These are phyloP conservation scores for Linderina pennispora DNA, from an alignment of 192 early-diverging fungal species.

Conservation along the genomic window DNA sequence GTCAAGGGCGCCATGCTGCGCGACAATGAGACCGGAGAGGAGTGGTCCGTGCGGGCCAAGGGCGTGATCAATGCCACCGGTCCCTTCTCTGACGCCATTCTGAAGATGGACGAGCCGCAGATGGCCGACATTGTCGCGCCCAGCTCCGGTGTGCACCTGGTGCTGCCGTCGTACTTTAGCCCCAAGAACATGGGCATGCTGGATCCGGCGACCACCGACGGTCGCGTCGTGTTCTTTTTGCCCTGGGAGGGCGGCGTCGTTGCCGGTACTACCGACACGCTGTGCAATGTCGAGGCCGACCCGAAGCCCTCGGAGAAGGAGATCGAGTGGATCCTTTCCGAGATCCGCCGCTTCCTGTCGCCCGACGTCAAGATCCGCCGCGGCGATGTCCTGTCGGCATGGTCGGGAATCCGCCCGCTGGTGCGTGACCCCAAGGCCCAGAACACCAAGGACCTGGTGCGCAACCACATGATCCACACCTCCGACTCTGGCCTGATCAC, in stretches of 20 bases:
- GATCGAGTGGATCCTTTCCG: constrained; percentile 91
- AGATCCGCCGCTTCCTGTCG: constrained; percentile 86
- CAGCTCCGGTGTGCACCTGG: constrained; percentile 88
- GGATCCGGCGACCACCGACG: constrained; percentile 90
- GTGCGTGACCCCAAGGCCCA: constrained; percentile 92
- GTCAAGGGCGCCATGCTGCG: constrained; percentile 76
- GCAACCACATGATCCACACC: constrained; percentile 96
- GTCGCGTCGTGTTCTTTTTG: constrained; percentile 95
- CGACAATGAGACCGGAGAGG: constrained; percentile 81
- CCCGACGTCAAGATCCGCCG: constrained; percentile 94
- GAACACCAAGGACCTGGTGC: constrained; percentile 87
- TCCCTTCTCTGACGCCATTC: constrained; percentile 76
- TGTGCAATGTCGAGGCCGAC: constrained; percentile 74
- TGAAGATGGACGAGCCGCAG: constrained; percentile 78
- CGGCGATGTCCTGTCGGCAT: constrained; percentile 94
- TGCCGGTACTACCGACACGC: constrained; percentile 93
- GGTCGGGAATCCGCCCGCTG: constrained; percentile 95
- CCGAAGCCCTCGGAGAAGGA: constrained; percentile 90
- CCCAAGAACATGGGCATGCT: constrained; percentile 92
- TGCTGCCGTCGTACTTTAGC: constrained; percentile 92
- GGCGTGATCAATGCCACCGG: constrained; percentile 89
- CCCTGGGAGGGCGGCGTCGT: constrained; percentile 97
- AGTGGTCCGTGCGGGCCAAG: constrained; percentile 82
- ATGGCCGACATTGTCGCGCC: constrained; percentile 87
- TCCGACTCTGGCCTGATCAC: constrained; percentile 76